These are phyloP conservation scores for Gossypium davidsonii DNA, from an alignment of 441 rosid genomes.

Conservation along the genomic window DNA sequence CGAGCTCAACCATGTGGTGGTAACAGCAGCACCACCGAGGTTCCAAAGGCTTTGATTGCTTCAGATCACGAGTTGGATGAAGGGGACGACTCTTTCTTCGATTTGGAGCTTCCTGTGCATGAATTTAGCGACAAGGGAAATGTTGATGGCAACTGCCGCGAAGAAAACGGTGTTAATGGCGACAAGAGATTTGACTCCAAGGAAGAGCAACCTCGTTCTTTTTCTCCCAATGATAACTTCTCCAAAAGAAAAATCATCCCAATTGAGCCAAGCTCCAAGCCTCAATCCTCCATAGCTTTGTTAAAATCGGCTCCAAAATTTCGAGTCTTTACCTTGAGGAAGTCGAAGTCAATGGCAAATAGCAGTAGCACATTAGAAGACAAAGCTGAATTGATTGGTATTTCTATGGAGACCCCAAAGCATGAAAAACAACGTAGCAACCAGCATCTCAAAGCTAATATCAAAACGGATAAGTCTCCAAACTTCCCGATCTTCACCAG, in stretches of 20 bases:
- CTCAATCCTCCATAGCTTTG: slow-evolving; percentile 40
- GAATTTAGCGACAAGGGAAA: slow-evolving; percentile 22
- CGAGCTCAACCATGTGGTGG: slow-evolving; percentile 17
- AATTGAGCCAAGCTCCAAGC: slow-evolving; percentile 34
- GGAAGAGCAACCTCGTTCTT: slow-evolving; percentile 15
- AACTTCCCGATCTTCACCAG: slow-evolving; percentile 16
- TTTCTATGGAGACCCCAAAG: slow-evolving; percentile 13
- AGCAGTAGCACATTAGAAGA: slow-evolving; percentile 19
- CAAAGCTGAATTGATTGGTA: slow-evolving; percentile 12
- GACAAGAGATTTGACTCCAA: slow-evolving; percentile 20
- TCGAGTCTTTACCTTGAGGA: slow-evolving; percentile 37
- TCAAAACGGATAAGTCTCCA: slow-evolving; percentile 23
- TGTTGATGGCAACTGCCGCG: slow-evolving; percentile 1
- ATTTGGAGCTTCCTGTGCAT: slow-evolving; percentile 60
- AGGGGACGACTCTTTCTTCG: slow-evolving; percentile 85
- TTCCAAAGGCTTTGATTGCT: slow-evolving; percentile 21
- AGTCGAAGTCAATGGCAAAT: slow-evolving; percentile 27
- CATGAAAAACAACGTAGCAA: slow-evolving; percentile 16
- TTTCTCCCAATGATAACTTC: slow-evolving; percentile 29
- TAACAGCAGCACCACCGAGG: slow-evolving; percentile 23
- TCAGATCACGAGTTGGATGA: slow-evolving; percentile 37
- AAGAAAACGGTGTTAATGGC: slow-evolving; percentile 4
- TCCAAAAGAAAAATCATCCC: slow-evolving; percentile 70
- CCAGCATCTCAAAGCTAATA: slow-evolving; percentile 22
- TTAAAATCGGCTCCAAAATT: slow-evolving; percentile 40